Conservation (phyloP, 176 grass and related monocot genomes). For the Elymus sibiricus region DNA sequence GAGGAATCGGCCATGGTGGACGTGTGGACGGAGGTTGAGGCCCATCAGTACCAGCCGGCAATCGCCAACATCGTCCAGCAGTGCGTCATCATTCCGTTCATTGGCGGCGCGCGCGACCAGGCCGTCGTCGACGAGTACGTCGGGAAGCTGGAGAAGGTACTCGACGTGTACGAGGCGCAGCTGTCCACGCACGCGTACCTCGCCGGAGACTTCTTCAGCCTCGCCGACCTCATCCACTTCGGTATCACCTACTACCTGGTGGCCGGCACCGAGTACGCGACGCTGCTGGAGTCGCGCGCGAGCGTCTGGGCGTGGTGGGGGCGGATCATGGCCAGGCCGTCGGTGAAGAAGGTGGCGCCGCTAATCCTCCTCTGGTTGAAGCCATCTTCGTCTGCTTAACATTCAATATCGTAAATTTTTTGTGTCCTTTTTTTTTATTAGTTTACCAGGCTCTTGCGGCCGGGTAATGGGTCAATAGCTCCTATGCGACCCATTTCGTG, state of each 20-base stretch:
- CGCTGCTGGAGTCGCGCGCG: constrained; percentile 19
- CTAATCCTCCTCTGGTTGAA: background rate
- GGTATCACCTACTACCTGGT: constrained; percentile 19
- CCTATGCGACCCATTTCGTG: too few relatives aligned
- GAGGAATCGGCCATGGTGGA: background rate
- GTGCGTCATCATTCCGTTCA: constrained; percentile 23
- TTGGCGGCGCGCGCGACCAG: constrained; percentile 27
- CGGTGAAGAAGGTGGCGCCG: constrained; percentile 26
- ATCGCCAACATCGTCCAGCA: background rate
- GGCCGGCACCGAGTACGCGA: constrained; percentile 9
- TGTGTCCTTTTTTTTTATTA: too few relatives aligned
- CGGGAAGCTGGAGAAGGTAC: constrained; percentile 17
- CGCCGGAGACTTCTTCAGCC: constrained; percentile 37
- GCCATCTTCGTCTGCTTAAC: background rate
- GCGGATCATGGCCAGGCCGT: constrained; percentile 30
- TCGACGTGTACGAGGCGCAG: constrained; percentile 41
- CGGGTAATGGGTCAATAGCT: too few relatives aligned
- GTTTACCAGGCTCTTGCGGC: too few relatives aligned
- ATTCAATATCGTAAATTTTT: too few relatives aligned
- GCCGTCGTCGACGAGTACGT: constrained; percentile 13
- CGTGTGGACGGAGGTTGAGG: constrained; percentile 33
- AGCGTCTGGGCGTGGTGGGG: constrained; percentile 48
- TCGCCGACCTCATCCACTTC: constrained; percentile 57
- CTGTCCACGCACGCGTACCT: constrained; percentile 17
- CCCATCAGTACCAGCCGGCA: background rate